These are phyloP conservation scores for Malus sieversii DNA, from an alignment of 306 rosid genomes.

Conservation along the genomic window DNA sequence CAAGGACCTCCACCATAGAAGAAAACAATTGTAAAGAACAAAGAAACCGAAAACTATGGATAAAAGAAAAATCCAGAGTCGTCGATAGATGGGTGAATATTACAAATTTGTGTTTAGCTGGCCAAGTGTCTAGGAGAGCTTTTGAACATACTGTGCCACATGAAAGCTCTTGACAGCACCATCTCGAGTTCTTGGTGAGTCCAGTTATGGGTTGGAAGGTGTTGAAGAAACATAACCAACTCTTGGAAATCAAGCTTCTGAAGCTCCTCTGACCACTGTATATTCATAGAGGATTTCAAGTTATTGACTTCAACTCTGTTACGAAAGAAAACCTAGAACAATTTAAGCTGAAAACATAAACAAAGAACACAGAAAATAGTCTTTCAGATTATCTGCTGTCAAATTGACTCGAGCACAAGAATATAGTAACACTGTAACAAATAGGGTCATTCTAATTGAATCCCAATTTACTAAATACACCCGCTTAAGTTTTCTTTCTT, in stretches of 20 bases:
- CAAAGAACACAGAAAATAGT: background rate
- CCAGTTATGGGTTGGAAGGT: conserved; percentile 90
- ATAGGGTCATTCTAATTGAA: background rate
- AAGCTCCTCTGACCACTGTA: conserved; percentile 90
- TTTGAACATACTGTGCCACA: conserved; percentile 99
- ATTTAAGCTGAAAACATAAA: background rate
- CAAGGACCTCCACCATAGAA: background rate
- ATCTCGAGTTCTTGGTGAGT: conserved; percentile 87
- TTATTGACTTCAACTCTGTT: background rate
- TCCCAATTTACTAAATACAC: background rate
- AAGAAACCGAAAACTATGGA: background rate
- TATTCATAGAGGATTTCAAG: conserved; percentile 2
- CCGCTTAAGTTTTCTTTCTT: no score
- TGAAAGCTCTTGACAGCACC: conserved; percentile 94
- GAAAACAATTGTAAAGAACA: background rate
- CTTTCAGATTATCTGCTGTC: background rate
- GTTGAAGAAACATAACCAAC: conserved; percentile 96
- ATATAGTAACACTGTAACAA: background rate
- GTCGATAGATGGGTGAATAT: conserved; percentile 12
- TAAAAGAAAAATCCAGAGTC: background rate
- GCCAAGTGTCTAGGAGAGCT: conserved; percentile 89
- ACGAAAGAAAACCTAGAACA: background rate
- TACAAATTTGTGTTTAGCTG: conserved; percentile 33
- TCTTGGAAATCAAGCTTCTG: conserved; percentile 95
- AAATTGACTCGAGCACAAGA: background rate